Evolutionary conservation across 2,329 filamentous ascomycete species (phyloP).

Genomic region (Hyphodiscus sp.): DNA sequence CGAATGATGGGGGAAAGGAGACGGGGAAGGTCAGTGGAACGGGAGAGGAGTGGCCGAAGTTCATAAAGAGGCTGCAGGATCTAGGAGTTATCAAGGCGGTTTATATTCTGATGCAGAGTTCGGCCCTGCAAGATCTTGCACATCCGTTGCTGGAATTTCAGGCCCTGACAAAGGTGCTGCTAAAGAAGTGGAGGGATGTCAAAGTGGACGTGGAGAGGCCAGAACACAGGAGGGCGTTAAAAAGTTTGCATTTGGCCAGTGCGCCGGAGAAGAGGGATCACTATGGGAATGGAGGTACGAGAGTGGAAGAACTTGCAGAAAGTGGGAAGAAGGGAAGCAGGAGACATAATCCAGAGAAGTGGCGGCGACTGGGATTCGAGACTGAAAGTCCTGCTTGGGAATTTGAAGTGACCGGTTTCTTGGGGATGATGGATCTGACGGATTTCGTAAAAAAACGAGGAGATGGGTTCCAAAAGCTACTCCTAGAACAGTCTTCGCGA

Average conservation of each 20-base stretch:
- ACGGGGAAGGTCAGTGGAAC: conserved; percentile 31
- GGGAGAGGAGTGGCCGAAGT: conserved; percentile 82
- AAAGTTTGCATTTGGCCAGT: conserved; percentile 73
- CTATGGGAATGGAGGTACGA: conserved; percentile 20
- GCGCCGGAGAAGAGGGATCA: conserved; percentile 54
- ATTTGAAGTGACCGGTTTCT: conserved; percentile 77
- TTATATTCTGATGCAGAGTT: conserved; percentile 90
- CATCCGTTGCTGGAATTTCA: conserved; percentile 92
- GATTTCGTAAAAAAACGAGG: conserved; percentile 91
- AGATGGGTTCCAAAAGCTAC: conserved; percentile 83
- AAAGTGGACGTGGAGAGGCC: conserved; percentile 77
- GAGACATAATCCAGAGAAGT: conserved; percentile 82
- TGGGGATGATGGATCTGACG: conserved; percentile 96
- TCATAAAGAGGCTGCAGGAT: conserved; percentile 90
- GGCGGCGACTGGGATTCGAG: conserved; percentile 86
- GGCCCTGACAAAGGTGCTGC: conserved; percentile 76
- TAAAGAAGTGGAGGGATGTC: conserved; percentile 84
- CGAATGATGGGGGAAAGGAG: conserved; percentile 52
- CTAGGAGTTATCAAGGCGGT: conserved; percentile 88
- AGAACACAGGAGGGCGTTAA: conserved; percentile 78
- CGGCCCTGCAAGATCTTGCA: conserved; percentile 81
- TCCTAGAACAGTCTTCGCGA: conserved; percentile 80
- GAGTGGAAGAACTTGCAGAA: conserved; percentile 32
- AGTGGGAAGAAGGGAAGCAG: conserved; percentile 51
- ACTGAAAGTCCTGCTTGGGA: conserved; percentile 81